phyloP scores from a whole-genome alignment of 108 stramenopile species.

The Nannochloropsis salina region DNA sequence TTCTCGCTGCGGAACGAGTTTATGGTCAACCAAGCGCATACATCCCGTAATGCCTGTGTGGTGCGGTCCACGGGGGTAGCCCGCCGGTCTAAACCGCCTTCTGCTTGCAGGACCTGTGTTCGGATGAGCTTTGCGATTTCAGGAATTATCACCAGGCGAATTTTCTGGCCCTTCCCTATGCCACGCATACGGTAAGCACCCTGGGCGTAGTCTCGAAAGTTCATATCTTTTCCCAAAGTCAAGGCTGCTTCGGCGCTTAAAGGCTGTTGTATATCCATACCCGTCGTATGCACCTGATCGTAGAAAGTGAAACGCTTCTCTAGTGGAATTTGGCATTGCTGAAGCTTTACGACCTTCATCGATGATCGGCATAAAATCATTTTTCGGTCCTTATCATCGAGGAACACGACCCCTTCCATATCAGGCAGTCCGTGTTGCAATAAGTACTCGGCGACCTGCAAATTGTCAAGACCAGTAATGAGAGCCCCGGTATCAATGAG shows the following conservation, averaged over 20 bases:
- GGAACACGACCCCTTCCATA: slow-evolving; percentile 56
- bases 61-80: slow-evolving; percentile 13
- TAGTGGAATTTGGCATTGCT: slow-evolving; percentile 53
- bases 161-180: slow-evolving; percentile 59
- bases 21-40: slow-evolving; percentile 91
- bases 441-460: slow-evolving; percentile 42
- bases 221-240: slow-evolving; percentile 63
- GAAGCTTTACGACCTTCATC: slow-evolving; percentile 17
- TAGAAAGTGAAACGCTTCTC: slow-evolving; percentile 59
- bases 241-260: slow-evolving; percentile 48
- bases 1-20: slow-evolving; percentile 97
- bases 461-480: slow-evolving; percentile 50
- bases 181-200: slow-evolving; percentile 63
- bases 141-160: slow-evolving; percentile 53
- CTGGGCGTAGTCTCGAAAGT: slow-evolving; percentile 61
- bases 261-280: slow-evolving; percentile 63
- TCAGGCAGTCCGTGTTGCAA: slow-evolving; percentile 45
- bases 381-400: slow-evolving; percentile 49
- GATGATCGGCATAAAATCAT: background rate
- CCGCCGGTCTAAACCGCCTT: slow-evolving; percentile 18
- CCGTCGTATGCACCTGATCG: slow-evolving; percentile 61
- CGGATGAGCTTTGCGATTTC: slow-evolving; percentile 53
- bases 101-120: slow-evolving; percentile 43
- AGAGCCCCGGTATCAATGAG: slow-evolving; percentile 60
- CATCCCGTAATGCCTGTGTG: slow-evolving; percentile 64